Evolutionary conservation across 1,284 basidiomycete species (phyloP), one percentile per base, ranked within the genome.

Genomic region (Marasmius sp.): DNA sequence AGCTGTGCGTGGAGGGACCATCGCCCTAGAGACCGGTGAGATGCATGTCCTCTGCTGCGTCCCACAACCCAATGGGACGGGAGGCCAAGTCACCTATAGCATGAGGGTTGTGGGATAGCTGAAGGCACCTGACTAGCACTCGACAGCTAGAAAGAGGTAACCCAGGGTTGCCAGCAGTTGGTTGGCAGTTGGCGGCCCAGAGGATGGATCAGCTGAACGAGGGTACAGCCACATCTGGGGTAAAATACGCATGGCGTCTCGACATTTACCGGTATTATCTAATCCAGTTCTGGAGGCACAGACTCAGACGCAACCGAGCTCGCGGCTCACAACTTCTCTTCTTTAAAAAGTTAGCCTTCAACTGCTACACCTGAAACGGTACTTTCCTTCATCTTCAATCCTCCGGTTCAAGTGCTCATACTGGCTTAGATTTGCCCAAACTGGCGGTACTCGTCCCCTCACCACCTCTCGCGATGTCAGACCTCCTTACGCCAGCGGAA

Each of bases 401-500:
- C 7, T 54, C 50, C 9, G 2, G 38, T 36, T 50, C n/a, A 14
- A 43, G 14, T 45, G 22, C 45, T 48, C 14, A 58, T 34, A 10
- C 16, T 58, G 52, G 45, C 37, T 27, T 12, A 47, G 38, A 54
- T 34, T 63, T 49, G 62, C 54, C 61, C 64, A 64, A 55, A 41
- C 64, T 67, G 64, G 64, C 66, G 59, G 47, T 66, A 49, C 60
- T 65, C 55, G 38, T 70, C 70, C 43, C 49, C 9, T 38, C 69
- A 75, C 63, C 69, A 74, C 62, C 71, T 71, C 11, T 70, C 70
- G 27, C 67, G 72, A 63, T 69, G 68, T 68, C 71, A 48, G 57
- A 64, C 34, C 65, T 74, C 33, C 69, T 74, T 60, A 70, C 71
- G n/a, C 68, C 70, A 12, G 64, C 70, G n/a, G 79, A 81, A 70